Evolutionary conservation across 331 rosid species (phyloP).

Genomic region (Stylosanthes scabra): DNA sequence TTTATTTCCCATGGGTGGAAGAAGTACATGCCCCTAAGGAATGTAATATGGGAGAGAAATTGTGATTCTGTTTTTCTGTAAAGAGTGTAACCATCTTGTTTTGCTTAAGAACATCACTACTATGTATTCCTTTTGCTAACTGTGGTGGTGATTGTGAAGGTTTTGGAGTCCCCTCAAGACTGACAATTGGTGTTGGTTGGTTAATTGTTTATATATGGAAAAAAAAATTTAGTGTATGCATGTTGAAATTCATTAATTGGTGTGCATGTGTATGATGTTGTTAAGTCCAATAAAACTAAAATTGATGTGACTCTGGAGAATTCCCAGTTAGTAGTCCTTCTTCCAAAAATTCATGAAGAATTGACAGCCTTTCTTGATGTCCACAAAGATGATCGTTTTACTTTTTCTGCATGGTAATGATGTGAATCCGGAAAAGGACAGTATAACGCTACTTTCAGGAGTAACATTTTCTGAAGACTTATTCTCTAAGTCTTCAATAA

Average conservation of each 20-base stretch:
- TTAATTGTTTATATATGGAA: slow-evolving; percentile 13
- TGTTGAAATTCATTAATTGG: neutral
- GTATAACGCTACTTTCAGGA: neutral
- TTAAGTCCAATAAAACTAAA: neutral
- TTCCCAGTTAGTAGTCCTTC: neutral
- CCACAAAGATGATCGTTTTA: slow-evolving; percentile 5
- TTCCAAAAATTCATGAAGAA: neutral
- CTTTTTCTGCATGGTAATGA: slow-evolving; percentile 30
- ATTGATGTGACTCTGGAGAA: neutral
- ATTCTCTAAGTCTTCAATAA: slow-evolving; percentile 8
- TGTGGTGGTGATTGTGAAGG: slow-evolving; percentile 4
- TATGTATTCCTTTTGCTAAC: slow-evolving; percentile 16
- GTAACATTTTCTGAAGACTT: slow-evolving; percentile 25
- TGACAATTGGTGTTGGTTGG: neutral
- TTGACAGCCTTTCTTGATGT: neutral
- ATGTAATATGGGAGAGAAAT: slow-evolving; percentile 43
- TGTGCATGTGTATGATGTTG: neutral
- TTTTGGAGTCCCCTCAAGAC: neutral
- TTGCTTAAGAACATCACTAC: slow-evolving; percentile 27
- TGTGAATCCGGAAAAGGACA: slow-evolving; percentile 13
- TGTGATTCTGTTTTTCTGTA: slow-evolving; percentile 35
- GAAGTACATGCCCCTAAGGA: slow-evolving; percentile 23
- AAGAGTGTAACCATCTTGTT: slow-evolving; percentile 32
- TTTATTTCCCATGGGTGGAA: slow-evolving; percentile 27
- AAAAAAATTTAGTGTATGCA: slow-evolving; percentile 12